These are phyloP conservation scores for Epicoccum nigrum DNA, from an alignment of 2,329 filamentous ascomycete genomes.

Conservation along the genomic window DNA sequence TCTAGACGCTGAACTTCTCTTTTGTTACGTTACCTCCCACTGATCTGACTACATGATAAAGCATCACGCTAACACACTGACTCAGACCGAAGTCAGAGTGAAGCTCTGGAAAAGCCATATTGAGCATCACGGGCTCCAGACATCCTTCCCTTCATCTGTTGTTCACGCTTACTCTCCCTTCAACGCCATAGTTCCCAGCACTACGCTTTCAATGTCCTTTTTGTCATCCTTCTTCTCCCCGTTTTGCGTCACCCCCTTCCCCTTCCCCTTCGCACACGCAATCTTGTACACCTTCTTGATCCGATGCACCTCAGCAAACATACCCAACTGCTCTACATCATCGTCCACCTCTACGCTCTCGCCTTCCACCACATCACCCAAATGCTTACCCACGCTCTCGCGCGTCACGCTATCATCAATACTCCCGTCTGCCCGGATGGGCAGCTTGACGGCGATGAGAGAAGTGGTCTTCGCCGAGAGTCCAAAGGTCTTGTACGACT, in stretches of 20 bases:
- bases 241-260: conserved; percentile 33
- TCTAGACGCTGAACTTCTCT: conserved; percentile 17
- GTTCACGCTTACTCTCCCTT: conserved; percentile 59
- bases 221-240: conserved; percentile 48
- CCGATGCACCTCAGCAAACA: conserved; percentile 56
- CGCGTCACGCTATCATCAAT: conserved; percentile 18
- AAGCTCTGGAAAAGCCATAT: no score
- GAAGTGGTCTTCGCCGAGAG: conserved; percentile 72
- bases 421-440: conserved; percentile 35
- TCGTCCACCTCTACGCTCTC: conserved; percentile 29
- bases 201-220: conserved; percentile 68
- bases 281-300: conserved; percentile 89
- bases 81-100: no score
- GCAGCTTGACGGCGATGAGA: conserved; percentile 82
- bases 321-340: conserved; percentile 58
- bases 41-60: not conserved
- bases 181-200: conserved; percentile 79
- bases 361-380: conserved; percentile 36
- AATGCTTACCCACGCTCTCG: conserved; percentile 36
- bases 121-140: no score
- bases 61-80: not conserved
- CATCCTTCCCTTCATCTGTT: no score
- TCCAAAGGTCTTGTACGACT: conserved; percentile 88
- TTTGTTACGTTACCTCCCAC: not conserved
- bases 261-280: conserved; percentile 50